Evolutionary conservation across 169 alveolate genomes (phyloP), one percentile per base, ranked within the genome.

Genomic region (Cardiosporidium cionae): DNA sequence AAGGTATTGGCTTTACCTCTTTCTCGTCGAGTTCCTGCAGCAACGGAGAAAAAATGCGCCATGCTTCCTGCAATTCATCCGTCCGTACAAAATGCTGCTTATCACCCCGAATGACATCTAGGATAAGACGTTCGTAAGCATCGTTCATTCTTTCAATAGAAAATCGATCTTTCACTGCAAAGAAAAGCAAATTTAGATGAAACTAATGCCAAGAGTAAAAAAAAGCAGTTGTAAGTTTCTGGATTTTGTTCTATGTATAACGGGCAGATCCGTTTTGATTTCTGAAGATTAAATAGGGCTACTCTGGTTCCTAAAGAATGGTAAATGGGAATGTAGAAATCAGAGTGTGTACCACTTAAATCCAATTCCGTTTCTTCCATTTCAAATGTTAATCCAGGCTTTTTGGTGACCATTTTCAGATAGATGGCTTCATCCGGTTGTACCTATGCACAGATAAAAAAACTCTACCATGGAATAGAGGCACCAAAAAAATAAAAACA

Each of bases 1-100:
- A 85, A 34, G 79, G 79, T 36, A 81, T 62, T n/a, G 90, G 90
- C 22, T 69, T 74, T 32, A 78, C 16, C 31, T 77, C 54, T 16
- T 73, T 71, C 37, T 70, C 86, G 1, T 81, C 84, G 70, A 85
- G 67, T 70, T 81, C 83, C 65, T 78, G 72, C 33, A 85, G 83
- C 54, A 81, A 54, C 1, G 90, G 90, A 6, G 90, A 81, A 53
- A 85, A 85, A 52, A 85, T 85, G 54, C 90, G 80, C 90, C 90
- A 85, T 0, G 90, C 81, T 65, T 81, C 90, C 25, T 78, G 70
- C 36, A 85, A 64, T 52, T 85, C 90, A 32, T 81, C n/a, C 33
- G 82, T 81, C 44, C 88, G 66, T 16, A 85, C 86, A 32, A 85
- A 85, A 69, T 80, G 73, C 62, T 68, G 70, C 63, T 76, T 71